Evolutionary conservation across 768 basidiomycete genomes (phyloP), one percentile per base, ranked within the genome.

Genomic region (Lentinula edodes): DNA sequence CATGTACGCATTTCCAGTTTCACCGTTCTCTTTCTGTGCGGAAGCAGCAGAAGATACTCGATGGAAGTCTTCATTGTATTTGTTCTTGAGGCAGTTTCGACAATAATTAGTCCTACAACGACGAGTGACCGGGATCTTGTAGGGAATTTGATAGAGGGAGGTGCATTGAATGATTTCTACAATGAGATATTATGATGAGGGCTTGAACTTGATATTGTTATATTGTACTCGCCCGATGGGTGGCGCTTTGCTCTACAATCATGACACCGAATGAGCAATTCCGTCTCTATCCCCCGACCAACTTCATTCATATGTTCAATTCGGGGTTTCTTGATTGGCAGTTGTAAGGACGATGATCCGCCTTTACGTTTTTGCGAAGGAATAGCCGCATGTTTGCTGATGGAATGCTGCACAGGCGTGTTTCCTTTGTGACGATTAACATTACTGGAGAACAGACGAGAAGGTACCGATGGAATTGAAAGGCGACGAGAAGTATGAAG

Each of bases 231-330:
- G 87, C 89, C 73, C 51, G 73, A 68, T 34, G 70, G 68, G 65
- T 83, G 84, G 55, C 84, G 83, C 65, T 86, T 88, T 68, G 80
- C 81, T 63, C 77, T 78, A 71, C 90, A 90, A 67, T 90, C 89
- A 69, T 90, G 90, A 65, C 90, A 91, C 65, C 85, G 83, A 54
- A 83, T 71, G 69, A 78, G 67, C 80, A 32, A 72, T 73, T 39
- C 76, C 75, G 61, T 65, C 71, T 42, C 75, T 72, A 18, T 45
- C 16, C 18, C 43, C 43, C 6, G 43, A 45, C 7, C 18, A 23
- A 28, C 74, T 61, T 10, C 38, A 39, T 39, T 8, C 13, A 62
- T 56, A 53, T 52, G 16, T 69, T 69, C 54, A 16, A 59, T n/a
- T 61, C 64, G 68, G 20, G 69, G 73, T 72, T 74, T 84, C 82